phyloP scores from a whole-genome alignment of 2,329 filamentous ascomycete genomes.

The Colletotrichum sp. region DNA sequence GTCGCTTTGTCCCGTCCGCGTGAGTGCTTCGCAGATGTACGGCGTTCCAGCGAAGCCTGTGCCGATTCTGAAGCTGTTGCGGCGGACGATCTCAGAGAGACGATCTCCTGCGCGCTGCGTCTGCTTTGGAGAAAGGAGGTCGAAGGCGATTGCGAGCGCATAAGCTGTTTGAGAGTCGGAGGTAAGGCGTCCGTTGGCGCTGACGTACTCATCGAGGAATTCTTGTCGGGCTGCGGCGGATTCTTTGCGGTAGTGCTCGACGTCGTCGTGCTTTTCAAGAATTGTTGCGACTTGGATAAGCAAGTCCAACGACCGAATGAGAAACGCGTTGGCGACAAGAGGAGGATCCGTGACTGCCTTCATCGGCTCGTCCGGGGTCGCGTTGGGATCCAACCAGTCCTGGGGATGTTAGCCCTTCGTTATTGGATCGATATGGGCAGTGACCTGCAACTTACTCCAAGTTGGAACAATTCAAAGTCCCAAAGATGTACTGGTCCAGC shows the following conservation, averaged over 20 bases:
- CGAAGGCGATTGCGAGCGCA: slow-evolving; percentile 24
- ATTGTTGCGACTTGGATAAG: not conserved
- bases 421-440: accelerated
- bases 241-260: not conserved
- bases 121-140: slow-evolving; percentile 6
- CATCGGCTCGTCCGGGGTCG: slow-evolving; percentile 29
- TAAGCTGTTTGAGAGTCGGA: slow-evolving; percentile 25
- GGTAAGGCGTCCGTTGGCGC: slow-evolving; percentile 9
- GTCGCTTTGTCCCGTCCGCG: not conserved
- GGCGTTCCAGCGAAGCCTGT: slow-evolving; percentile 29
- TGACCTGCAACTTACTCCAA: not conserved
- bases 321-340: slow-evolving; percentile 34
- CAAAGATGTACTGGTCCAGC: not conserved
- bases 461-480: not conserved
- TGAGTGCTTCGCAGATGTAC: slow-evolving; percentile 21
- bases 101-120: not conserved
- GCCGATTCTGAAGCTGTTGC: slow-evolving; percentile 8
- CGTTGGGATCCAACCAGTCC: slow-evolving; percentile 36
- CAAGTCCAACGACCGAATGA: slow-evolving; percentile 22
- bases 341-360: slow-evolving; percentile 30
- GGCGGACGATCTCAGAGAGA: not conserved
- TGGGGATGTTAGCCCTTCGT: not conserved
- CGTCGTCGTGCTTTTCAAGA: not conserved
- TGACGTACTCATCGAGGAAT: slow-evolving; percentile 27
- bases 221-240: not conserved